Evolutionary conservation across 2,329 filamentous ascomycete genomes (phyloP), one percentile per base, ranked within the genome.

Genomic region (Claviceps pusilla): DNA sequence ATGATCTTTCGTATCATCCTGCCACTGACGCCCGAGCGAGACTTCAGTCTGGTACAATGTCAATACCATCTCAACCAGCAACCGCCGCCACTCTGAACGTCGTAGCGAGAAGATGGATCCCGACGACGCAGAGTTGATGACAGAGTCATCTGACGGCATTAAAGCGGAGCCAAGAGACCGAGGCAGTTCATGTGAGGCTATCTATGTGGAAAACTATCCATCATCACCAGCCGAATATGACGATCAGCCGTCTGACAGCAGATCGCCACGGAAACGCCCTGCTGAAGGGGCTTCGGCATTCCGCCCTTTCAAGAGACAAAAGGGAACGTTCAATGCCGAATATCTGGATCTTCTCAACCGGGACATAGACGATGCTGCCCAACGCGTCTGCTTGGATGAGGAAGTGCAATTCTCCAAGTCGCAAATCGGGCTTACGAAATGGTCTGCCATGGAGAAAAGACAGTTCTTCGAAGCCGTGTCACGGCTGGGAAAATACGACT

Each of bases 361-460:
- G 28, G 76, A 80, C 33, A 80, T 84, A 53, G 65, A 73, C n/a
- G 76, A 82, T 59, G 75, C 73, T 12, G 70, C 72, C 0, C 62
- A 66, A 12, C 66, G 66, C 19, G 64, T 68, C 55, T 63, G 68
- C 14, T 58, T 69, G 11, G 59, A 60, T 33, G 56, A 66, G 52
- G 61, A 62, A 14, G 61, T 63, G 3, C 56, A 67, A 16, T 63
- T 75, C 55, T 61, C 69, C 56, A 65, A 50, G 51, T 70, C 41
- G 76, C 86, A 89, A 61, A 70, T 89, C 51, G 89, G 89, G 28
- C 73, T 80, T 31, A 81, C 83, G 0, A 60, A 69, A 11, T 97
- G 91, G 91, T 82, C 78, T 0, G 57, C 76, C 0, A 61, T 70
- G 1, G 90, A 96, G 63, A 95, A 95, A 64, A 71, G 76, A 1